Evolutionary conservation across 192 early-diverging fungal genomes (phyloP).

Genomic region (Phycomyces nitens): DNA sequence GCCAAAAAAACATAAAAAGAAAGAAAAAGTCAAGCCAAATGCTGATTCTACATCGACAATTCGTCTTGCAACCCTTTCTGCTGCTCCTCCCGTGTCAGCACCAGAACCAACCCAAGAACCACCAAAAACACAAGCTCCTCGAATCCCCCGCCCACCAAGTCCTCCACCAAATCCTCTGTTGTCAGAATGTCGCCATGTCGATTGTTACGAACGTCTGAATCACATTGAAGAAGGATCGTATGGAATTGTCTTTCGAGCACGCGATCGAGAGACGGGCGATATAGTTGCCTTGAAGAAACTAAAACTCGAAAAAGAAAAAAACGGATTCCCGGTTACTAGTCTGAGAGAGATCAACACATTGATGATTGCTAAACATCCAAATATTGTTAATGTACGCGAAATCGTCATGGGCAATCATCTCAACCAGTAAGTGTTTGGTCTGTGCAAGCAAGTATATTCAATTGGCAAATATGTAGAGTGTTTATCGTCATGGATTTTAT

Average conservation of each 20-base stretch:
- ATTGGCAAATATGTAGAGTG: conserved; percentile 48
- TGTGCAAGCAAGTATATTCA: not conserved
- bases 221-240: conserved; percentile 96
- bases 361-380: conserved; percentile 72
- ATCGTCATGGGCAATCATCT: conserved; percentile 67
- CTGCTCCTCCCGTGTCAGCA: not conserved
- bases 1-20: no score
- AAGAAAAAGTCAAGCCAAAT: no score
- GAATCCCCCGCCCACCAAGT: no score
- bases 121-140: no score
- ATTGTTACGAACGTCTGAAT: conserved; percentile 91
- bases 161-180: conserved; percentile 37
- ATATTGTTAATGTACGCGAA: conserved; percentile 80
- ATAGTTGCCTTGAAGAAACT: conserved; percentile 56
- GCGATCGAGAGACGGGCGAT: conserved; percentile 76
- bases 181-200: conserved; percentile 65
- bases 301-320: conserved; percentile 55
- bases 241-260: conserved; percentile 92
- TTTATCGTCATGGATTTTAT: conserved; percentile 99
- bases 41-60: no score
- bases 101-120: not conserved
- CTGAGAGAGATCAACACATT: conserved; percentile 77
- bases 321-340: conserved; percentile 77
- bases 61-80: not conserved
- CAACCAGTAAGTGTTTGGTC: conserved; percentile 53